Percentiles rank a stretch among this genome's conserved stretches.
phyloP scores from a whole-genome alignment of 495 filamentous ascomycete species.

The Viridothelium virens region DNA sequence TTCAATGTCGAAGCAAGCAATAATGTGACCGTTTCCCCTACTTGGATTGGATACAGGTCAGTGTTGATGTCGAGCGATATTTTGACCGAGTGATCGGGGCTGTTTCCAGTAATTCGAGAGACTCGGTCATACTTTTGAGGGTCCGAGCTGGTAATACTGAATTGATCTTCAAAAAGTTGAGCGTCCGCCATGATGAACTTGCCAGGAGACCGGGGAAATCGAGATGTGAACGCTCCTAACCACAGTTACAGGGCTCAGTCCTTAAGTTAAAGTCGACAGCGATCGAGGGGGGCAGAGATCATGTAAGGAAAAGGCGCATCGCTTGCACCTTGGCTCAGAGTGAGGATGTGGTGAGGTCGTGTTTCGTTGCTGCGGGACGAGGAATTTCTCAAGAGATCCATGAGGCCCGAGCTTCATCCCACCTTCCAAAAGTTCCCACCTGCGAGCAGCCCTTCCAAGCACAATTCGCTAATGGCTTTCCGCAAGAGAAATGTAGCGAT shows the following conservation, averaged over 20 bases:
- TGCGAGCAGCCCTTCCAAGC: background rate
- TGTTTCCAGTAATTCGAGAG: conserved; percentile 65
- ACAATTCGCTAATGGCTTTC: conserved; percentile 61
- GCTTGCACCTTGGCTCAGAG: too few relatives aligned
- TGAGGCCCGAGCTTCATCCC: background rate
- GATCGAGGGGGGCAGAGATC: too few relatives aligned
- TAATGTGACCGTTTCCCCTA: conserved; percentile 67
- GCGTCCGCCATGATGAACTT: conserved; percentile 46
- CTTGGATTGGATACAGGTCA: conserved; percentile 72
- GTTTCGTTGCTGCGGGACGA: background rate
- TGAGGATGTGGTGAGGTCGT: background rate
- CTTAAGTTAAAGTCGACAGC: too few relatives aligned
- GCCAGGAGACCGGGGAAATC: background rate
- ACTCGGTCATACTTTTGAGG: conserved; percentile 91
- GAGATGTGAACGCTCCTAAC: too few relatives aligned
- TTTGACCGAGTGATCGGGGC: conserved; percentile 57
- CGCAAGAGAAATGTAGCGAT: conserved; percentile 78
- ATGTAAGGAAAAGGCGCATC: too few relatives aligned
- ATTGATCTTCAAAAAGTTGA: conserved; percentile 85
- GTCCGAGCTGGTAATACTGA: conserved; percentile 71
- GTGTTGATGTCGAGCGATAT: conserved; percentile 90
- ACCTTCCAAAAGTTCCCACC: background rate
- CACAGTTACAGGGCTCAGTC: too few relatives aligned
- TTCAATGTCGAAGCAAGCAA: conserved; percentile 75
- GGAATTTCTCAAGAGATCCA: background rate